phyloP scores from a whole-genome alignment of 2,329 filamentous ascomycete genomes.

The Calycina marina region DNA sequence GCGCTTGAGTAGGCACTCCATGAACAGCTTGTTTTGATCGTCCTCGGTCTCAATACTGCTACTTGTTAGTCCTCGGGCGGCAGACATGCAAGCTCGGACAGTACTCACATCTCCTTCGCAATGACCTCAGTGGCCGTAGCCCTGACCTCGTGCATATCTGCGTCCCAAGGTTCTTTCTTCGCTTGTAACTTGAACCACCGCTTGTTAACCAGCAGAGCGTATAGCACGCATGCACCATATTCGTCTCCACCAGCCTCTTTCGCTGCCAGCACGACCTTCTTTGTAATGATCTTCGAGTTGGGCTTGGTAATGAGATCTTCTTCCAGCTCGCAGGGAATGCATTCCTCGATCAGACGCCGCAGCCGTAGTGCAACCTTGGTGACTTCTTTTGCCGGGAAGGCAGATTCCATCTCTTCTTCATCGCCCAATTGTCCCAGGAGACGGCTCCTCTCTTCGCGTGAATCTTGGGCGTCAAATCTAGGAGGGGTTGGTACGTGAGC shows the following conservation, averaged over 20 bases:
- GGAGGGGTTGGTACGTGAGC: slow-evolving; percentile 4
- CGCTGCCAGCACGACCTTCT: slow-evolving; percentile 64
- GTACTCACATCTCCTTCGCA: slow-evolving; percentile 59
- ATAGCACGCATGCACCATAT: slow-evolving; percentile 57
- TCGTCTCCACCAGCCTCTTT: slow-evolving; percentile 67
- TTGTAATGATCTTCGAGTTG: slow-evolving; percentile 76
- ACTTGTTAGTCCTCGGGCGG: not conserved
- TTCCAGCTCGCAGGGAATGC: slow-evolving; percentile 81
- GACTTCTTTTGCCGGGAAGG: slow-evolving; percentile 63
- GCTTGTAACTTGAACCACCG: slow-evolving; percentile 70
- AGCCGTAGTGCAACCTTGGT: slow-evolving; percentile 82
- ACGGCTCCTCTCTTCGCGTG: slow-evolving; percentile 18
- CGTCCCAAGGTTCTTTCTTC: slow-evolving; percentile 75
- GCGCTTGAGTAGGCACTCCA: slow-evolving; percentile 69
- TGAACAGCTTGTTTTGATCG: slow-evolving; percentile 62
- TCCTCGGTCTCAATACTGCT: slow-evolving; percentile 72
- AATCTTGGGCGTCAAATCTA: slow-evolving; percentile 13
- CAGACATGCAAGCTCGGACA: too few relatives aligned
- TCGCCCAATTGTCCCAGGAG: slow-evolving; percentile 50
- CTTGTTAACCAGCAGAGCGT: slow-evolving; percentile 26
- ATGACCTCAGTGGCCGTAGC: slow-evolving; percentile 81
- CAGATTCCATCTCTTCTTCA: slow-evolving; percentile 43
- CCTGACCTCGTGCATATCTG: slow-evolving; percentile 65
- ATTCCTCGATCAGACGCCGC: slow-evolving; percentile 79
- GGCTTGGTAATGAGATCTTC: slow-evolving; percentile 58